Evolutionary conservation across 2,329 filamentous ascomycete species (phyloP), one percentile per base, ranked within the genome.

Genomic region (Shiraia sp.): DNA sequence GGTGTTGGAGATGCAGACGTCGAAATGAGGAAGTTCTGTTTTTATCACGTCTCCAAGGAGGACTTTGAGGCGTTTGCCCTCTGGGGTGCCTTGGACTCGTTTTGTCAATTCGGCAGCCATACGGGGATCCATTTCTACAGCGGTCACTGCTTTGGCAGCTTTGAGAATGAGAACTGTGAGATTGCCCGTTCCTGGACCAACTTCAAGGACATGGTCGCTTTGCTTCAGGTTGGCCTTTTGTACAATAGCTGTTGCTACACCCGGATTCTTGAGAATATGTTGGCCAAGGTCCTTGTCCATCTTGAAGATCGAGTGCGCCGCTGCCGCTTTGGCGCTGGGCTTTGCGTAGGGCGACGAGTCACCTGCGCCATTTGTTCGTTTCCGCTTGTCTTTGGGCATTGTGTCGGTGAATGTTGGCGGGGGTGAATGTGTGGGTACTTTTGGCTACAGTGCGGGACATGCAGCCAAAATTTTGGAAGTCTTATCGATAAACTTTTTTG

Each of bases 91-190:
- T 71, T 96, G 91, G 7, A 97, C 91, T 61, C 92, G 87, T 73
- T 95, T 91, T 32, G 89, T 93, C 50, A 96, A 81, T 73, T 97
- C 93, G 45, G 92, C 92, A 10, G 90, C 90, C 93, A 97, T 97
- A 63, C 93, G 81, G 14, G 93, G 91, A 72, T 99, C 93, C 68
- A 96, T 80, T 75, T 99, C 93, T 36, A 96, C 88, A 3, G 88
- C 88, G 36, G 91, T 88, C 40, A 84, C 81, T 46, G 88, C 88
- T 70, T 90, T 91, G 15, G 89, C 90, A 51, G 89, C 87, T 60
- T 93, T 88, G 17, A 97, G 75, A 47, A 97, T 96, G 45, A 89
- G 81, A 17, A 93, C 86, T 1, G 92, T 97, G 57, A 97, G 70
- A 68, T 93, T 95, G 51, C 90, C 90, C 1, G 88, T 92, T 62